Base-by-base conservation (phyloP, 148 eudicot genomes). In the Persicaria maculosa region DNA sequence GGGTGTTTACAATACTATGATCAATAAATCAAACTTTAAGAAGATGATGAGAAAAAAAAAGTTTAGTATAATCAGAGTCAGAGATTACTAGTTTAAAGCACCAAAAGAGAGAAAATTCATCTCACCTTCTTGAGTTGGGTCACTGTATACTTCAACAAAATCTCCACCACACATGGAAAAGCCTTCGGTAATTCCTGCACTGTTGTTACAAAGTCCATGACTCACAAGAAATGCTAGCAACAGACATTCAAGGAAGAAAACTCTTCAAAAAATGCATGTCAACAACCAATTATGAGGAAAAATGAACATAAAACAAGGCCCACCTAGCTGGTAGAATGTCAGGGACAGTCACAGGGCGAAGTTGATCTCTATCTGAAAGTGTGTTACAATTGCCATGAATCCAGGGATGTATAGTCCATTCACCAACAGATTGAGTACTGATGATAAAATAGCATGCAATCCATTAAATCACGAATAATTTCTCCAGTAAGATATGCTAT, bases 101-200 rank as follows among this genome's bases (percentile, higher is more conserved):
- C 12, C 62, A 61, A 61, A 61, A 25, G 46, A 65, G 22, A 44
- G 50, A 46, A 73, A 54, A 4, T 61, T 50, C 36, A 40, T 77
- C 77, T 55, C 80, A 96, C 99, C 99, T 82, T 81, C 88, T 87
- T 96, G 97, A 79, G 80, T 80, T 68, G 97, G 93, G 85, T 96
- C 99, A 68, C 78, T 88, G 77, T 96, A 96, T 72, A 96, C 97
- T 84, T 96, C 99, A 73, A 92, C 92, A 79, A 96, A 96, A 79
- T 96, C 99, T 68, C 99, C 99, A 59, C 97, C 99, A 80, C 99
- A 96, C 99, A 96, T 96, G 74, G 99, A 96, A 82, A 96, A 96
- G 77, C 99, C 99, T 81, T 96, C 94, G 15, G 97, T 96, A 70
- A 92, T 92, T 85, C 97, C 99, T 90, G 97, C 94, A 84, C 99